These are phyloP conservation scores for Aspergillus flavus DNA, from an alignment of 2,329 filamentous ascomycete species.

Conservation along the genomic window DNA sequence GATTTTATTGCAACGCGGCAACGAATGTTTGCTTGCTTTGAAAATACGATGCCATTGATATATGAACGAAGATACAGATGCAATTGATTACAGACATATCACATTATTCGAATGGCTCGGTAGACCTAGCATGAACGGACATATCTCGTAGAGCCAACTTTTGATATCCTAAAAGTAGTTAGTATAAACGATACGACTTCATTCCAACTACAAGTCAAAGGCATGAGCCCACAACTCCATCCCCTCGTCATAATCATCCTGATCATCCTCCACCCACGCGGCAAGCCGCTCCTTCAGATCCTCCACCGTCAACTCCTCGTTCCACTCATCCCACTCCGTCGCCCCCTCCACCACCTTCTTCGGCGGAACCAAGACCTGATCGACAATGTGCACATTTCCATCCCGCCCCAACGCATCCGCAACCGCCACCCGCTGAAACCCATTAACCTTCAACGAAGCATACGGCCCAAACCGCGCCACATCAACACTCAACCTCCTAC, in stretches of 20 bases:
- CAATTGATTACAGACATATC: conserved; percentile 16
- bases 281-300: conserved; percentile 24
- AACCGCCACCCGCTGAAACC: conserved; percentile 65
- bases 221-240: neutral
- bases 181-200: neutral
- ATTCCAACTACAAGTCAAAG: conserved; percentile 7
- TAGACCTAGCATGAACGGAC: neutral
- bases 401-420: conserved; percentile 74
- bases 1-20: neutral
- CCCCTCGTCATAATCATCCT: neutral
- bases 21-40: conserved; percentile 11
- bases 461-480: conserved; percentile 69
- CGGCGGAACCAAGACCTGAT: conserved; percentile 75
- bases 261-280: conserved; percentile 15
- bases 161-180: neutral
- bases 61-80: conserved; percentile 12
- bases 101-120: neutral
- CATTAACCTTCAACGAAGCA: conserved; percentile 75
- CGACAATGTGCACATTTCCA: conserved; percentile 79
- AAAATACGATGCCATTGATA: conserved; percentile 10
- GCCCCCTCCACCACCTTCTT: conserved; percentile 44
- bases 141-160: neutral
- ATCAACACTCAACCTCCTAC: conserved; percentile 70
- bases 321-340: conserved; percentile 8
- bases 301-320: conserved; percentile 22